Percentiles rank a stretch among this genome's conserved stretches.
Evolutionary conservation across 495 filamentous ascomycete genomes (phyloP).

Genomic region (Xylaria palmicola): DNA sequence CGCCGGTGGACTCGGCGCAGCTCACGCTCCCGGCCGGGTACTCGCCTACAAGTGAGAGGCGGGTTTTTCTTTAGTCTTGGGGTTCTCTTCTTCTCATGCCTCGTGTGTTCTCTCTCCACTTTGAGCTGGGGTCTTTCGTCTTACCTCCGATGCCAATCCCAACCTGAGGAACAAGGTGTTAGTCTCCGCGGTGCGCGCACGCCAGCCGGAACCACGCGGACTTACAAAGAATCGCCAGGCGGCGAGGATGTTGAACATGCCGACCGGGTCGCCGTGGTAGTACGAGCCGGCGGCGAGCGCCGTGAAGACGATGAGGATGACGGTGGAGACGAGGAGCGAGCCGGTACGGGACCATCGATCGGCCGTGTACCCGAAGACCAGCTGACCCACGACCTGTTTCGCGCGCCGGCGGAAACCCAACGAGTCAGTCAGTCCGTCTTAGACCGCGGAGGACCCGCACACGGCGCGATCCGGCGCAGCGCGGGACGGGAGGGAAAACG

Average conservation of each 20-base stretch:
- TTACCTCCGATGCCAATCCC: conserved; percentile 66
- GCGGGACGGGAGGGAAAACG: too few relatives aligned
- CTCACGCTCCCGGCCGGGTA: conserved; percentile 88
- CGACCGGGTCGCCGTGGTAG: conserved; percentile 61
- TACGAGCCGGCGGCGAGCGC: conserved; percentile 77
- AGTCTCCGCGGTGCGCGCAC: conserved; percentile 4
- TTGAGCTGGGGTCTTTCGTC: conserved; percentile 65
- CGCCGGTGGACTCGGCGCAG: conserved; percentile 78
- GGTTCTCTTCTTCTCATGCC: too few relatives aligned
- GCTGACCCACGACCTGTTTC: conserved; percentile 64
- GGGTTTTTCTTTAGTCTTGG: too few relatives aligned
- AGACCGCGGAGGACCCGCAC: too few relatives aligned
- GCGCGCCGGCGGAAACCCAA: background rate
- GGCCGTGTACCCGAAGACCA: conserved; percentile 77
- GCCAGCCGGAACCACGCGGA: too few relatives aligned
- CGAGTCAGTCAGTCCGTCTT: conserved; percentile 13
- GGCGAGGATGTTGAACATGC: conserved; percentile 77
- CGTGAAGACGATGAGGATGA: conserved; percentile 81
- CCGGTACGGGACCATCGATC: conserved; percentile 84
- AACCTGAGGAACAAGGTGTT: conserved; percentile 31
- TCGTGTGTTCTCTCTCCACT: too few relatives aligned
- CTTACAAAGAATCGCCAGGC: conserved; percentile 83
- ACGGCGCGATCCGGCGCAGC: too few relatives aligned
- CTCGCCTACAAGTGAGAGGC: conserved; percentile 67
- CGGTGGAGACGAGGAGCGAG: conserved; percentile 74